Evolutionary conservation across 495 filamentous ascomycete species (phyloP), one percentile per base, ranked within the genome.

Genomic region (Clavariopsis aquatica): DNA sequence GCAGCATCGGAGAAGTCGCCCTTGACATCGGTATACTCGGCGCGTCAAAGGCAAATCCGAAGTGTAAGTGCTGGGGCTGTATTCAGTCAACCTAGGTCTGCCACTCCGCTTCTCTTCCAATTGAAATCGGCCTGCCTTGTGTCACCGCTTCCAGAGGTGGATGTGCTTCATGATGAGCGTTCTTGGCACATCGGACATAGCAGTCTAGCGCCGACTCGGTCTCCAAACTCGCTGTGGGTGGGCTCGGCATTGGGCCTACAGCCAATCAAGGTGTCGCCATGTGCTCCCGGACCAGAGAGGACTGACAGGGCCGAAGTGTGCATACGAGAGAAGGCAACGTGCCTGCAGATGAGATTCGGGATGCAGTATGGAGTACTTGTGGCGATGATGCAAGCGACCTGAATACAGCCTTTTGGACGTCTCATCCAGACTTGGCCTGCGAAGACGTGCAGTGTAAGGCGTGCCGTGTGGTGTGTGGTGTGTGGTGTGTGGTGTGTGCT

Each of bases 251-350:
- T n/a, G 20, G 3, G 31, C 1, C 29, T 19, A 9, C 24, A 52
- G n/a, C 45, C 45, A 60, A 36, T 52, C 1, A 51, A 22, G 28
- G 20, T 8, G 29, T 7, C 45, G 15, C 1, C 23, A 24, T 23
- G 10, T 41, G 27, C 3, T n/a, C 17, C 43, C 36, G 38, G 56
- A 59, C 15, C 2, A 31, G 26, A 59, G 34, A 29, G 13, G 4
- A n/a, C 26, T 22, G 23, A 31, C 29, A 60, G 6, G 19, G 34
- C 57, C 57, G 57, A 31, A 60, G 57, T 60, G 57, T 60, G 57
- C 57, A 60, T 60, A 60, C 57, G 57, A 60, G 45, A 22, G 43
- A 15, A 60, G 45, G 57, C 20, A 52, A 60, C n/a, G 55, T 20
- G 24, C 26, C 5, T 56, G 19, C 19, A 56, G 34, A n/a, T 28